Percentiles rank a stretch among this genome's conserved stretches.
phyloP scores from a whole-genome alignment of 2,329 filamentous ascomycete genomes.

The Trichoderma koningii region DNA sequence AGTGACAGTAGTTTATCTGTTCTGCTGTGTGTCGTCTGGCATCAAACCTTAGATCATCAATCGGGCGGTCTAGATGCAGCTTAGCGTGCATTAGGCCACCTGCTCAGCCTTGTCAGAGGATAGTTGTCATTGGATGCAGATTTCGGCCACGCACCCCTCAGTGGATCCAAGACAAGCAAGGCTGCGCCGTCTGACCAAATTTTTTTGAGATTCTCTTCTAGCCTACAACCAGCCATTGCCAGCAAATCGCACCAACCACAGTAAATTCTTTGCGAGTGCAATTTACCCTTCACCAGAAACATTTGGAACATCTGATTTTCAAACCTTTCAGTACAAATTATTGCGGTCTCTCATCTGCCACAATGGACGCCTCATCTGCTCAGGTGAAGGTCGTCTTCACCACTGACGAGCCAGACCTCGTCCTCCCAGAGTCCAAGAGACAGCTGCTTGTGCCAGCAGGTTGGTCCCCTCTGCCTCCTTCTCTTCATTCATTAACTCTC shows the following conservation, averaged over 20 bases:
- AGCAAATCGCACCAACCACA: not conserved
- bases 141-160: constrained; percentile 21
- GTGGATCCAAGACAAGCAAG: constrained; percentile 24
- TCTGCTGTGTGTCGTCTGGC: not conserved
- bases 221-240: not conserved
- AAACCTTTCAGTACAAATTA: not conserved
- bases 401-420: constrained; percentile 62
- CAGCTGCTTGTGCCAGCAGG: constrained; percentile 65
- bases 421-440: constrained; percentile 63
- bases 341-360: not conserved
- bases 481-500: rapidly evolving
- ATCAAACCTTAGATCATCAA: not conserved
- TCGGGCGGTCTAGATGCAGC: constrained; percentile 19
- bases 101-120: constrained; percentile 13
- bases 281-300: not conserved
- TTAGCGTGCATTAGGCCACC: constrained; percentile 10
- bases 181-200: constrained; percentile 26
- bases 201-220: constrained; percentile 14
- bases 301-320: not conserved
- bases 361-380: constrained; percentile 45
- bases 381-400: constrained; percentile 70
- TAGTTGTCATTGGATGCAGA: constrained; percentile 2
- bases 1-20: not conserved
- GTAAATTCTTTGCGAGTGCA: not conserved
- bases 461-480: constrained; percentile 34